Percentiles rank a stretch among this genome's conserved stretches.
phyloP scores from a whole-genome alignment of 2,329 filamentous ascomycete species.

The Apiospora rasikravindrae region DNA sequence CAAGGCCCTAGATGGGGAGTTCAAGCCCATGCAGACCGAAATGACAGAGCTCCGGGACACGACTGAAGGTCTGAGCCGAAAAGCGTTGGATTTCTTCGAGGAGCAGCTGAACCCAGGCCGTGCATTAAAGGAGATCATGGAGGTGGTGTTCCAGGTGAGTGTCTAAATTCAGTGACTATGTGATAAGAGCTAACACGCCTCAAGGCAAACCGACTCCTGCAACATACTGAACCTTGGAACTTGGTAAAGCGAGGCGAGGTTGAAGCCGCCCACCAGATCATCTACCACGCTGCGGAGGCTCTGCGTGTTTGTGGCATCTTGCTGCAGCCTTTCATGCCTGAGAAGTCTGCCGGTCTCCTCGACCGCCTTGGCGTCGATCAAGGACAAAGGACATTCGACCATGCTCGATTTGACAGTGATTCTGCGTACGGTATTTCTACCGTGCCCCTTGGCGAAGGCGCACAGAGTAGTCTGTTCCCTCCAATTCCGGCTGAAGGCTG shows the following conservation, averaged over 20 bases:
- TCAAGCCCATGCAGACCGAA: not conserved
- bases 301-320: slow-evolving; percentile 82
- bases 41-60: not conserved
- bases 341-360: slow-evolving; percentile 73
- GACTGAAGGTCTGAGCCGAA: not conserved
- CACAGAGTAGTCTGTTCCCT: slow-evolving; percentile 53
- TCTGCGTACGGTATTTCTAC: slow-evolving; percentile 60
- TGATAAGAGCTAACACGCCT: slow-evolving; percentile 25
- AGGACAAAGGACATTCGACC: slow-evolving; percentile 65
- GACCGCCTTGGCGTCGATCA: slow-evolving; percentile 76
- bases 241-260: slow-evolving; percentile 47
- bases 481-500: slow-evolving; percentile 50
- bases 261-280: slow-evolving; percentile 56
- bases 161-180: not conserved
- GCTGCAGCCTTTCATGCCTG: slow-evolving; percentile 89
- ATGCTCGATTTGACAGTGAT: slow-evolving; percentile 69
- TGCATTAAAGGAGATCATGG: slow-evolving; percentile 70
- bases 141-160: slow-evolving; percentile 63
- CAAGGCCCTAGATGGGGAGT: not conserved
- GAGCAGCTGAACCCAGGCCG: slow-evolving; percentile 64
- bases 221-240: slow-evolving; percentile 71
- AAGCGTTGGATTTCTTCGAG: slow-evolving; percentile 34
- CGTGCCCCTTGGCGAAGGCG: slow-evolving; percentile 12
- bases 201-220: slow-evolving; percentile 72
- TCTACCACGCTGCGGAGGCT: slow-evolving; percentile 77